Base-by-base conservation (phyloP, 306 rosid genomes). In the Crataegus laevigata region DNA sequence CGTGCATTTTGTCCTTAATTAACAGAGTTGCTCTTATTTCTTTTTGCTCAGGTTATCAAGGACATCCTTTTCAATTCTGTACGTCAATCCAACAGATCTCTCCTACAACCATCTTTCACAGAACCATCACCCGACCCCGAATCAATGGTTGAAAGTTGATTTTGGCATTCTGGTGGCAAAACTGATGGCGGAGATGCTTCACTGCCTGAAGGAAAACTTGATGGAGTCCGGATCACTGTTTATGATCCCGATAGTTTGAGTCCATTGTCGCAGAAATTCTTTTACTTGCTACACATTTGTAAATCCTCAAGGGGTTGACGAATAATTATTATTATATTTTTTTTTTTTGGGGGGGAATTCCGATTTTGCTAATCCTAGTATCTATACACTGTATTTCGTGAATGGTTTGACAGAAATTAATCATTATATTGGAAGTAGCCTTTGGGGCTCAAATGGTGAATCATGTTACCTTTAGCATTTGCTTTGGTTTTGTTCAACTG, bases 141-240 rank as follows among this genome's bases (percentile, higher is more conserved):
- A 63, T 97, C 99, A 10, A 92, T 90, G 99, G 84, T 90, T 64
- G 98, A 96, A 81, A 90, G 92, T 78, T 96, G 89, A 90, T 78
- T 68, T 32, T 77, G 66, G 57, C 65, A 29, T 75, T 40, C 76
- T 30, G 45, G 64, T 28, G 15, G 65, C 52, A 36, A 74, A 75
- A 43, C 47, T 70, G 59, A 28, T 69, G 57, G 32, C 21, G 21
- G 19, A 14, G 63, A 75, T 61, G 26, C 68, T 18, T 73, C 77
- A n/a, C 68, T 61, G 68, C 69, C 45, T 1, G 58, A 2, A 47
- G 63, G 65, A 72, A 63, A 57, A 57, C 73, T 54, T 75, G 77
- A 40, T 73, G 57, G 69, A 38, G 73, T 52, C 71, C 1, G 28
- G 75, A 28, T 50, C 43, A 50, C 66, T 38, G 79, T 38, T 71